Percentiles rank a stretch among this genome's conserved stretches.
Conservation (phyloP, 257 asterid genomes). For the Solanum chilense region DNA sequence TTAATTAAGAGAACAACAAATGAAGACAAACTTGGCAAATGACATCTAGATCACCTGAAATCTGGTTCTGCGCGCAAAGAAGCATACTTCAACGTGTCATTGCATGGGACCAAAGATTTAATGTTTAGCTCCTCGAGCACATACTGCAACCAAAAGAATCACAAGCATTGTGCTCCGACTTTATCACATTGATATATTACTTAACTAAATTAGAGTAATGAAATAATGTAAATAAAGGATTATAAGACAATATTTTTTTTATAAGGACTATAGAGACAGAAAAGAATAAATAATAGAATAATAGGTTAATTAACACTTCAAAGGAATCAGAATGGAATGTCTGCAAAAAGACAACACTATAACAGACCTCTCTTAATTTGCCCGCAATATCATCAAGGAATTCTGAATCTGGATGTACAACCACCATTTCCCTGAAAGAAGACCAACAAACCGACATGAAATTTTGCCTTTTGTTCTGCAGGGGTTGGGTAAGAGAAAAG, state of each 20-base stretch:
- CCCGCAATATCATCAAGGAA: conserved; percentile 76
- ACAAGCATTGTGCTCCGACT: background rate
- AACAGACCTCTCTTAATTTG: conserved; percentile 51
- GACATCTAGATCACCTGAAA: conserved; percentile 31
- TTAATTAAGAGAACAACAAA: background rate
- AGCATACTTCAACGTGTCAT: conserved; percentile 76
- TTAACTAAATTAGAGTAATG: background rate
- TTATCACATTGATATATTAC: background rate
- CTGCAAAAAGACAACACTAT: background rate
- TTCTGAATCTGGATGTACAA: conserved; percentile 86
- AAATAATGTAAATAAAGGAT: background rate
- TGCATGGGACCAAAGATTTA: conserved; percentile 71
- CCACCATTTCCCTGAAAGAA: conserved; percentile 65
- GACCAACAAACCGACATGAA: background rate
- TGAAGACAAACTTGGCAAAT: background rate
- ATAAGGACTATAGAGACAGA: background rate
- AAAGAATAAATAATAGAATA: background rate
- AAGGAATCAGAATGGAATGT: background rate
- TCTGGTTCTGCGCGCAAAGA: conserved; percentile 94
- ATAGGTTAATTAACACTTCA: background rate
- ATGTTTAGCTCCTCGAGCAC: conserved; percentile 93
- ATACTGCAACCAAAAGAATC: conserved; percentile 17
- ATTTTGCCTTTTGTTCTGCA: background rate
- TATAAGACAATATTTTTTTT: background rate
- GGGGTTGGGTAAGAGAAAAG: background rate